Percentiles rank a stretch among this genome's conserved stretches.
Conservation (phyloP, 2,329 filamentous ascomycete species). For the Alternaria triticimaculans region DNA sequence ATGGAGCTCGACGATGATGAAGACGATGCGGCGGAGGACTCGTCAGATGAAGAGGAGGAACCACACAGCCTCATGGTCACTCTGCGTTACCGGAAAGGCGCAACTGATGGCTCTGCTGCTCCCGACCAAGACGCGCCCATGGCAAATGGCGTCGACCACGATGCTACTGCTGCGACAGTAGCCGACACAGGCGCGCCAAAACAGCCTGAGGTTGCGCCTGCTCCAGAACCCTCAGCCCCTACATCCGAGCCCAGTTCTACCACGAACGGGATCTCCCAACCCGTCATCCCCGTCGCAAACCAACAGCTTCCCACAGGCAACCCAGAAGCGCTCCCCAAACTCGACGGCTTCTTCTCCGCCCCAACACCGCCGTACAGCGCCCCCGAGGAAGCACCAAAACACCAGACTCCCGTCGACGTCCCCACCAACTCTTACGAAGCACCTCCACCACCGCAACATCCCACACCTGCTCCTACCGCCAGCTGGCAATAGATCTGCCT, state of each 20-base stretch:
- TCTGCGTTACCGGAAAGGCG: conserved; percentile 53
- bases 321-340: conserved; percentile 12
- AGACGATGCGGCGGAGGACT: conserved; percentile 48
- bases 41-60: conserved; percentile 45
- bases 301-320: conserved; percentile 8
- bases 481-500: conserved; percentile 26
- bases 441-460: background rate
- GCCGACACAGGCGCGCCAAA: conserved; percentile 1
- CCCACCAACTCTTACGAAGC: background rate
- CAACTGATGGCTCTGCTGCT: conserved; percentile 6
- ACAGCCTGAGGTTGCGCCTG: conserved; percentile 7
- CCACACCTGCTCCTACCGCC: background rate
- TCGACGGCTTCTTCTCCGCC: conserved; percentile 22
- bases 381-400: conserved; percentile 21
- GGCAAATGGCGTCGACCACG: conserved; percentile 1
- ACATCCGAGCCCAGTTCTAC: background rate
- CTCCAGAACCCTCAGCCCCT: conserved; percentile 1
- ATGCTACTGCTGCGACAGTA: background rate
- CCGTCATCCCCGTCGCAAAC: conserved; percentile 1
- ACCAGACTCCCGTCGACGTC: background rate
- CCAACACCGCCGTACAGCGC: conserved; percentile 33
- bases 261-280: conserved; percentile 14
- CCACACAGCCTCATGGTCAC: conserved; percentile 75
- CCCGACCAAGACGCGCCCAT: background rate
- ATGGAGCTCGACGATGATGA: conserved; percentile 66